phyloP scores from a whole-genome alignment of 805 yeast genomes.

The Wickerhamiella kurtzmanii region DNA sequence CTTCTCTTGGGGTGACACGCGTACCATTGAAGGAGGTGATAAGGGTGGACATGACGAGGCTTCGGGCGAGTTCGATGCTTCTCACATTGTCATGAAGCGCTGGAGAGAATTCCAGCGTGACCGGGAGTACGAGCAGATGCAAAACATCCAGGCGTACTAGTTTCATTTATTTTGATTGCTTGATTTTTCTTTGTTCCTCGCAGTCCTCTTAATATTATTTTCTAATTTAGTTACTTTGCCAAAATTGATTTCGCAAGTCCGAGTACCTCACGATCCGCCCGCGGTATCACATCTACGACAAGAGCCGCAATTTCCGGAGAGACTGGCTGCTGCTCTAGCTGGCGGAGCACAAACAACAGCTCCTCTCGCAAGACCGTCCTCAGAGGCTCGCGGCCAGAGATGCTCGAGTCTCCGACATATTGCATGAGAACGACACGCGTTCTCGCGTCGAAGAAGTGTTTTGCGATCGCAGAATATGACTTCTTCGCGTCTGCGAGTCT shows the following conservation, averaged over 20 bases:
- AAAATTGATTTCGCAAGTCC: background rate
- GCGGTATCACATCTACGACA: background rate
- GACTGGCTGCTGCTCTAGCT: slow-evolving; percentile 4
- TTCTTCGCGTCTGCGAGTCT: slow-evolving; percentile 22
- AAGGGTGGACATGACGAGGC: slow-evolving; percentile 52
- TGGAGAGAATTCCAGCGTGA: slow-evolving; percentile 91
- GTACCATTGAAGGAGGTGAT: slow-evolving; percentile 60
- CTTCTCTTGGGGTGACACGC: slow-evolving; percentile 92
- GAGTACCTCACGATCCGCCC: slow-evolving; percentile 4
- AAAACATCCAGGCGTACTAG: background rate
- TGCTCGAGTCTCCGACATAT: slow-evolving; percentile 46
- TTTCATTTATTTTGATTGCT: background rate
- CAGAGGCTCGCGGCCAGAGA: slow-evolving; percentile 51
- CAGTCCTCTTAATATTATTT: background rate
- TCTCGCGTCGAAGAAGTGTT: slow-evolving; percentile 6
- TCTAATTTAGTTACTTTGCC: background rate
- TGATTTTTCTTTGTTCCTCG: background rate
- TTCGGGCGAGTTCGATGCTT: slow-evolving; percentile 83
- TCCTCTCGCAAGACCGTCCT: slow-evolving; percentile 55
- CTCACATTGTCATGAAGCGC: slow-evolving; percentile 75
- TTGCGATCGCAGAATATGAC: slow-evolving; percentile 5
- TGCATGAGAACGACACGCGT: slow-evolving; percentile 40
- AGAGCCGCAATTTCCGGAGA: background rate
- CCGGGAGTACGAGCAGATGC: slow-evolving; percentile 27
- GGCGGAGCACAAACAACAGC: slow-evolving; percentile 26